Evolutionary conservation across 805 yeast genomes (phyloP).

Genomic region (Hagleromyces aurorensis): DNA sequence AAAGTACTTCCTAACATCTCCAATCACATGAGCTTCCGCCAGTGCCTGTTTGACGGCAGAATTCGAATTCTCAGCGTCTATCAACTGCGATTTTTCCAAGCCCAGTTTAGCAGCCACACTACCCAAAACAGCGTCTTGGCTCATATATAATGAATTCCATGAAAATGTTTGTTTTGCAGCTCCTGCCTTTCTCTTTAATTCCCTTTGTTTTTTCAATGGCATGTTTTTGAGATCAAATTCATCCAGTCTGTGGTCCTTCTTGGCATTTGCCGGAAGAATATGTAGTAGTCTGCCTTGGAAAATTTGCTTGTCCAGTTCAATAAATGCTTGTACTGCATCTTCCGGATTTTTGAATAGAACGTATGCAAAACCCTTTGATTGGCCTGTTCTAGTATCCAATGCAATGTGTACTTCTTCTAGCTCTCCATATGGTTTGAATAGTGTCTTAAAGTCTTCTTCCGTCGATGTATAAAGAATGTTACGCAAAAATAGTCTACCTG

Average conservation of each 20-base stretch:
- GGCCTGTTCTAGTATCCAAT: constrained; percentile 79
- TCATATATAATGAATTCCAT: constrained; percentile 93
- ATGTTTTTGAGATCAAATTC: constrained; percentile 86
- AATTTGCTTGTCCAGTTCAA: constrained; percentile 71
- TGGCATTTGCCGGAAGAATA: constrained; percentile 75
- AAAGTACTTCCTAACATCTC: constrained; percentile 82
- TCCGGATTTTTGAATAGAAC: constrained; percentile 58
- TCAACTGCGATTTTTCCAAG: constrained; percentile 67
- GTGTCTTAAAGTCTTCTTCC: constrained; percentile 63
- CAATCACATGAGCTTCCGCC: constrained; percentile 94
- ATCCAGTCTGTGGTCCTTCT: constrained; percentile 75
- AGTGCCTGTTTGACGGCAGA: constrained; percentile 95
- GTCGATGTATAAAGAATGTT: constrained; percentile 73
- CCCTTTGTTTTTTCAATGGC: constrained; percentile 87
- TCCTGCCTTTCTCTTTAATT: constrained; percentile 70
- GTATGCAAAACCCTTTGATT: constrained; percentile 89
- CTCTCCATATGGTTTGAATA: constrained; percentile 62
- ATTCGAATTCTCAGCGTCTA: constrained; percentile 78
- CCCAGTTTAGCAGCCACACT: constrained; percentile 84
- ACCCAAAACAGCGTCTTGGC: constrained; percentile 83
- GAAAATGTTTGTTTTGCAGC: constrained; percentile 84
- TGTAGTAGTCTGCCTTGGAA: constrained; percentile 93
- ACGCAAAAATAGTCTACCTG: constrained; percentile 83
- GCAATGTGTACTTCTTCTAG: constrained; percentile 90
- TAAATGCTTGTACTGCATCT: constrained; percentile 71